Percentiles rank a stretch among this genome's conserved stretches.
phyloP scores from a whole-genome alignment of 371 early-diverging fungal species.

The Dipsacomyces acuminosporus region DNA sequence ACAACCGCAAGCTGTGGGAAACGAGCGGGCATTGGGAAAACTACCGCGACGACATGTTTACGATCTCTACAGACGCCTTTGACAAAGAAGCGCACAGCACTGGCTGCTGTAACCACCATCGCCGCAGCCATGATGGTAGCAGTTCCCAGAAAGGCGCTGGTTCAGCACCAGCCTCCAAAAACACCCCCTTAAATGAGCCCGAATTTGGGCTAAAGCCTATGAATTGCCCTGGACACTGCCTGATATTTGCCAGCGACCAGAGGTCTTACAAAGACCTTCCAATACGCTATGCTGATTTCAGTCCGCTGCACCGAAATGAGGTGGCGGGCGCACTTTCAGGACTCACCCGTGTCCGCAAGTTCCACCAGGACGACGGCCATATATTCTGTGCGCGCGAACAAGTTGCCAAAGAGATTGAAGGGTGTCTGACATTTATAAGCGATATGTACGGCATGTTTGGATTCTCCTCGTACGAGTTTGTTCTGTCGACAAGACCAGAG shows the following conservation, averaged over 20 bases:
- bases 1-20: constrained; percentile 95
- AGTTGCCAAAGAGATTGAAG: constrained; percentile 49
- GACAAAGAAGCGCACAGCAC: constrained; percentile 64
- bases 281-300: constrained; percentile 97
- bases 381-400: constrained; percentile 93
- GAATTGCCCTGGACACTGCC: constrained; percentile 99
- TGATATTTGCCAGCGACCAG: constrained; percentile 90
- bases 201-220: constrained; percentile 94
- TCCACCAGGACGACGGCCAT: constrained; percentile 99
- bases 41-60: constrained; percentile 99
- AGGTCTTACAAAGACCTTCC: constrained; percentile 95
- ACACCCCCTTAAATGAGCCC: not conserved
- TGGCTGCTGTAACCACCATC: constrained; percentile 90
- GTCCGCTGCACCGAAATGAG: constrained; percentile 98
- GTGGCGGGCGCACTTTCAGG: constrained; percentile 95
- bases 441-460: constrained; percentile 62
- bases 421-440: constrained; percentile 34
- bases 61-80: constrained; percentile 61
- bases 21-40: constrained; percentile 99
- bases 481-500: constrained; percentile 92
- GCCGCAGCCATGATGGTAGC: no score
- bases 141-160: no score
- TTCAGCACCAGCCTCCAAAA: no score
- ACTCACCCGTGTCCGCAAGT: constrained; percentile 97
- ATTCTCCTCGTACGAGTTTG: constrained; percentile 74